Conservation (phyloP, 495 filamentous ascomycete species). For the Tetracladium setigerum region DNA sequence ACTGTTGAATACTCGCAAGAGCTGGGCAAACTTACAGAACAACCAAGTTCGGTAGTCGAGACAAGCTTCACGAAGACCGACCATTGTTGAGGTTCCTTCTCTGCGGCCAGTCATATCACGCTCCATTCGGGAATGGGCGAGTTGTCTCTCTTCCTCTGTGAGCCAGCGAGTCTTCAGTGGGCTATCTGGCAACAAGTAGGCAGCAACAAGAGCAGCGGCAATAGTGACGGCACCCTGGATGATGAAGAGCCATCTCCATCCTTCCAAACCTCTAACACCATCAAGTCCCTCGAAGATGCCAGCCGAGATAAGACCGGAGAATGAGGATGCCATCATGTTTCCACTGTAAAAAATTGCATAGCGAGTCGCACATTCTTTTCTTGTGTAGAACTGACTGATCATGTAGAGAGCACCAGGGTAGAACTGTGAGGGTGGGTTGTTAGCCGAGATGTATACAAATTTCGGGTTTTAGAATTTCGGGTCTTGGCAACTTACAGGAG, state of each 20-base stretch:
- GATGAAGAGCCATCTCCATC: conserved; percentile 47
- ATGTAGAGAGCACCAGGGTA: conserved; percentile 41
- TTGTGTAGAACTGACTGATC: conserved; percentile 54
- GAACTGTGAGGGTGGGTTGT: no score
- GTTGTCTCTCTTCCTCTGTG: conserved; percentile 53
- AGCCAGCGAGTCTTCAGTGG: conserved; percentile 69
- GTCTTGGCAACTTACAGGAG: conserved; percentile 17
- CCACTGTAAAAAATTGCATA: conserved; percentile 29
- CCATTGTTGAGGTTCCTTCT: conserved; percentile 19
- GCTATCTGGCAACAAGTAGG: conserved; percentile 64
- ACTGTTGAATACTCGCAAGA: no score
- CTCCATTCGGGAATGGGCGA: conserved; percentile 53
- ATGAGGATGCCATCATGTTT: conserved; percentile 40
- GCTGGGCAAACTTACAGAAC: conserved; percentile 13
- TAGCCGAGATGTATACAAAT: no score
- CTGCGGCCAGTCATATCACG: conserved; percentile 24
- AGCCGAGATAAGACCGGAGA: conserved; percentile 43
- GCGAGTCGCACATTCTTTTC: conserved; percentile 46
- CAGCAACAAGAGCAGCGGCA: conserved; percentile 36
- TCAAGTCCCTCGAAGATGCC: conserved; percentile 34
- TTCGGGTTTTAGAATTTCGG: no score
- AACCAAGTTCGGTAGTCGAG: conserved; percentile 33
- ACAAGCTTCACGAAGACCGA: conserved; percentile 29
- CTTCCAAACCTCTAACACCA: conserved; percentile 31
- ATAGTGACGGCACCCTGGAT: conserved; percentile 45